Evolutionary conservation across 2,329 filamentous ascomycete genomes (phyloP).

Genomic region (Phialophora verrucosa): DNA sequence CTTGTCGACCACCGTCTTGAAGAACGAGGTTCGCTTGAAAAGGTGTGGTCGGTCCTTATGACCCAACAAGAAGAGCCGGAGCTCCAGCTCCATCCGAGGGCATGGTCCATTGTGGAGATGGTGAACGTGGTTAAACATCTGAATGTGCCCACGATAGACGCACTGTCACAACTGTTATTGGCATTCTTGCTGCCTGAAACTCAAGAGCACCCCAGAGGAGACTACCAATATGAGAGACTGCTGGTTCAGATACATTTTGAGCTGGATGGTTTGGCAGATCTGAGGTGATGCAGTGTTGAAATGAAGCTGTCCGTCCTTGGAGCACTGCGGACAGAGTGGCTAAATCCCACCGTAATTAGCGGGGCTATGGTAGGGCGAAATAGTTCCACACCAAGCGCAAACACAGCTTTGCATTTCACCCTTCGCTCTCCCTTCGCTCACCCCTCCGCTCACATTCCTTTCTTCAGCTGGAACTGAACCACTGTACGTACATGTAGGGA

Average conservation of each 20-base stretch:
- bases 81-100: conserved; percentile 20
- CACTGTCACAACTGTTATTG: conserved; percentile 22
- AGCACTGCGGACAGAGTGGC: background rate
- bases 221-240: conserved; percentile 16
- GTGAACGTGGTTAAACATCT: conserved; percentile 26
- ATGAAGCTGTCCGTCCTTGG: background rate
- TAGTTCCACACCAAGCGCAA: background rate
- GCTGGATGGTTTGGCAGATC: conserved; percentile 17
- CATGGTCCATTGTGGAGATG: conserved; percentile 28
- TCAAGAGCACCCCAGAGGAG: background rate
- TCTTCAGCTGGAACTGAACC: background rate
- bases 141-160: conserved; percentile 18
- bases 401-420: background rate
- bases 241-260: conserved; percentile 23
- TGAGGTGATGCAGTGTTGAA: conserved; percentile 10
- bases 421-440: background rate
- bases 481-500: background rate
- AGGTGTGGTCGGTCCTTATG: conserved; percentile 26
- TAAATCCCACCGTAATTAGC: background rate
- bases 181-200: conserved; percentile 21
- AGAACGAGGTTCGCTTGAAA: conserved; percentile 21
- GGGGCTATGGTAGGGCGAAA: background rate
- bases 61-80: conserved; percentile 20
- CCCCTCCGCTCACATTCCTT: background rate
- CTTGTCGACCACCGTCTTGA: conserved; percentile 19